Conservation (phyloP, 306 rosid genomes). For the Begonia masoniana region DNA sequence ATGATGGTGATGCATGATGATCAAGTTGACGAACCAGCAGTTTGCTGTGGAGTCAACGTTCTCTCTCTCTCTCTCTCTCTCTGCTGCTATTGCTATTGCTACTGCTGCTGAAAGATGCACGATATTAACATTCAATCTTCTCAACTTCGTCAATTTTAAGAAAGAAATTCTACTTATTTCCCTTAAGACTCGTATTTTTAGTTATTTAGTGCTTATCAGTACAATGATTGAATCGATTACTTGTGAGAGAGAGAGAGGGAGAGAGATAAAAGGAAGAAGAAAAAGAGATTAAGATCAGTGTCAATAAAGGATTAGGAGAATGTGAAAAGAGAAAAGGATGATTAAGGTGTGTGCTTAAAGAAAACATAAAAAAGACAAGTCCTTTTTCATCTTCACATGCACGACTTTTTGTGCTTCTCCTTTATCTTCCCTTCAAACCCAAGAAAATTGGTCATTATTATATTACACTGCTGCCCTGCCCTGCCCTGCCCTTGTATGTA, state of each 20-base stretch:
- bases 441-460: constrained; percentile 33
- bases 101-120: too few relatives aligned
- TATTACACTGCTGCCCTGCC: not conserved
- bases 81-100: too few relatives aligned
- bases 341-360: constrained; percentile 20
- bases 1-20: too few relatives aligned
- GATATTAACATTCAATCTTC: too few relatives aligned
- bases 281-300: not conserved
- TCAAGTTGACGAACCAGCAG: too few relatives aligned
- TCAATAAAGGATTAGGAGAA: constrained; percentile 13
- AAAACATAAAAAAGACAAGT: not conserved
- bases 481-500: too few relatives aligned
- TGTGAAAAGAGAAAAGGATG: constrained; percentile 9
- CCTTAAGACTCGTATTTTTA: not conserved
- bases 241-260: constrained; percentile 16
- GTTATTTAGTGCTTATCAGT: constrained; percentile 44
- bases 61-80: too few relatives aligned
- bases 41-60: not conserved
- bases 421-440: constrained; percentile 39
- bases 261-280: too few relatives aligned
- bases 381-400: constrained; percentile 12
- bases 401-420: not conserved
- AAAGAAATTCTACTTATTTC: too few relatives aligned
- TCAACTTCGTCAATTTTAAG: too few relatives aligned
- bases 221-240: constrained; percentile 67